phyloP scores from a whole-genome alignment of 1,284 basidiomycete species.

The Trametes sp. region DNA sequence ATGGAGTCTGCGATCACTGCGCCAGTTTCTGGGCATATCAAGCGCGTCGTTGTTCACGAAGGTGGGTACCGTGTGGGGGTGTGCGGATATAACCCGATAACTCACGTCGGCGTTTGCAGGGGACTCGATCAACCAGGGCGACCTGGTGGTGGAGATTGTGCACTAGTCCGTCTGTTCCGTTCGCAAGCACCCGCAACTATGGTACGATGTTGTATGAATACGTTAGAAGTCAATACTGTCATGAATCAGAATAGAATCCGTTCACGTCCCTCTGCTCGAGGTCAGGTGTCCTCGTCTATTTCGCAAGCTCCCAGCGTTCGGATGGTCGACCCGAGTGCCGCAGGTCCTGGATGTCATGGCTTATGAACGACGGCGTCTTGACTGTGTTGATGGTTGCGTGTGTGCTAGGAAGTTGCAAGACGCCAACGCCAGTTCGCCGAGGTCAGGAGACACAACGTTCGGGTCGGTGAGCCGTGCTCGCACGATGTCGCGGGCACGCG shows the following conservation, averaged over 20 bases:
- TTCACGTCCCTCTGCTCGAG: slow-evolving; percentile 1
- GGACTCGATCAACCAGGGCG: slow-evolving; percentile 89
- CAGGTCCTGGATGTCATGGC: slow-evolving; percentile 17
- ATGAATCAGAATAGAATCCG: slow-evolving; percentile 18
- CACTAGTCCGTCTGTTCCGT: slow-evolving; percentile 51
- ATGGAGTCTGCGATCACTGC: slow-evolving; percentile 98
- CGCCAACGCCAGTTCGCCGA: slow-evolving; percentile 9
- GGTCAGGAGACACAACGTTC: slow-evolving; percentile 16
- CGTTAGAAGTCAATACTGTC: slow-evolving; percentile 24
- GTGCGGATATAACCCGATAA: slow-evolving; percentile 7
- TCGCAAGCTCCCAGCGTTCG: slow-evolving; percentile 13
- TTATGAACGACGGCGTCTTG: slow-evolving; percentile 6
- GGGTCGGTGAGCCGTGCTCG: slow-evolving; percentile 17
- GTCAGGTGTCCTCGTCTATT: slow-evolving; percentile 24
- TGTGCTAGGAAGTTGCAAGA: neutral
- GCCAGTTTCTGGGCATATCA: slow-evolving; percentile 94
- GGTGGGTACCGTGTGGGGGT: slow-evolving; percentile 51
- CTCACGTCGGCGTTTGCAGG: slow-evolving; percentile 51
- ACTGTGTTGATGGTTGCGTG: slow-evolving; percentile 9
- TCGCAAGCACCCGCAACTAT: slow-evolving; percentile 9
- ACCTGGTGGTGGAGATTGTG: slow-evolving; percentile 86
- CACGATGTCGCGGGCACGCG: slow-evolving; percentile 16
- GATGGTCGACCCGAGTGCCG: slow-evolving; percentile 22
- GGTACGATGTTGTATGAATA: slow-evolving; percentile 34
- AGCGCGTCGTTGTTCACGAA: slow-evolving; percentile 89